Base-by-base conservation (phyloP, 768 basidiomycete species). In the Naematelia encephala region DNA sequence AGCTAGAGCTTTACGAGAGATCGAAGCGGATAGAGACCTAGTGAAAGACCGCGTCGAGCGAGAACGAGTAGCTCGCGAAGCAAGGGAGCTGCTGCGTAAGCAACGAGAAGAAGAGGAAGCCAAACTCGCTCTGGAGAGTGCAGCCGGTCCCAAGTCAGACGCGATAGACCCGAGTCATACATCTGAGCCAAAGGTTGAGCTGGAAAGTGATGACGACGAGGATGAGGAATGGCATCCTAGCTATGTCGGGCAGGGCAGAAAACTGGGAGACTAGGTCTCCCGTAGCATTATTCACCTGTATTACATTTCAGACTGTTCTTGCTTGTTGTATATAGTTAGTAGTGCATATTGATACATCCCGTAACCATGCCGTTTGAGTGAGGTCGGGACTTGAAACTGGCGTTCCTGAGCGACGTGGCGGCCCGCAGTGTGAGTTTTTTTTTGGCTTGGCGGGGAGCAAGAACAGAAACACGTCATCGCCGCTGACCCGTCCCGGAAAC, bases 21-120 rank as follows among this genome's bases (percentile, higher is more conserved):
- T 61, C 56, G 72, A 73, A 60, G 69, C 60, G 1, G 72, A 73
- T 44, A 23, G 72, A 42, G 65, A 70, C 13, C 22, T 14, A 5
- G 72, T 73, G 26, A 57, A 62, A 59, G 54, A 28, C 10, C 44
- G 72, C 44, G 63, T 61, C 10, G 59, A 62, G 23, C 30, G 72
- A 23, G 67, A 73, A 39, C 34, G 34, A 39, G 8, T 39, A 16
- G 34, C 34, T 8, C 34, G 34, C 16, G 34, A 39, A 39, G 34
- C 34, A 39, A 39, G 34, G 34, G 34, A 39, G 34, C 34, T 39
- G 34, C 8, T 39, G 16, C 34, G 34, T 8, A 8, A 16, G 34
- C 34, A 39, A 39, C 34, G 34, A 8, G 34, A 39, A 39, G 34
- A 39, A 16, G 34, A 39, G 16, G 34, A 39, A 39, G 34, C 34